Conservation (phyloP, 73 alveolate species). For the Blepharisma stoltei region DNA sequence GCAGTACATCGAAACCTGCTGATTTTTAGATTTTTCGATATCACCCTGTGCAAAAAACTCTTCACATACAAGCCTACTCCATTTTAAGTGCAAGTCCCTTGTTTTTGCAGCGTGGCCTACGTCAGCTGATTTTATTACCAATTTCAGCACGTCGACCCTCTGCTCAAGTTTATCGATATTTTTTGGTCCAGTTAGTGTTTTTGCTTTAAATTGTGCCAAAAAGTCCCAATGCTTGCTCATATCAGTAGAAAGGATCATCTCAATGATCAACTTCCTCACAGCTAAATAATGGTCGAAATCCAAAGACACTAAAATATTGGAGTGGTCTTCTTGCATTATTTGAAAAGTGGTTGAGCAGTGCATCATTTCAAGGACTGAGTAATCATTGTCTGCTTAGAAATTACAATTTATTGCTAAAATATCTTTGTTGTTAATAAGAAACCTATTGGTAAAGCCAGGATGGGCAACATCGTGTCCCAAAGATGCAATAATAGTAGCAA, state of each 20-base stretch:
- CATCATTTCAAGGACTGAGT: conserved; percentile 74
- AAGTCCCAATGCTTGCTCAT: conserved; percentile 61
- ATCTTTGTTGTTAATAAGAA: not conserved
- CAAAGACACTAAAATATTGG: conserved; percentile 68
- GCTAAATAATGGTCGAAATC: conserved; percentile 55
- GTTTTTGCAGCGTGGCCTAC: no score
- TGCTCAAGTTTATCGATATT: no score
- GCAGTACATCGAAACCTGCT: no score
- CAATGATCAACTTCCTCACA: conserved; percentile 68
- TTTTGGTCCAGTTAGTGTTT: no score
- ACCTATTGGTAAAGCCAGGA: conserved; percentile 26
- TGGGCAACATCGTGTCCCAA: conserved; percentile 44
- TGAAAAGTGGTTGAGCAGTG: conserved; percentile 80
- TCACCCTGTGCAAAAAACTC: no score
- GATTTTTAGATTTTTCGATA: no score
- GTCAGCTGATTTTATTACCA: no score
- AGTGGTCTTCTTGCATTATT: conserved; percentile 63
- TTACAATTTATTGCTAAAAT: conserved; percentile 28
- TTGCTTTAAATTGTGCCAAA: not conserved
- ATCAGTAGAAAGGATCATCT: conserved; percentile 79
- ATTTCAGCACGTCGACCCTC: no score
- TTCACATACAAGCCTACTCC: no score
- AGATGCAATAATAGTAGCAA: conserved; percentile 30
- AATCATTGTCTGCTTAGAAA: conserved; percentile 62
- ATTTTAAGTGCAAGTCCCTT: no score